Percentiles rank a stretch among this genome's conserved stretches.
Conservation (phyloP, 2,329 filamentous ascomycete genomes). For the Aspergillus felis region DNA sequence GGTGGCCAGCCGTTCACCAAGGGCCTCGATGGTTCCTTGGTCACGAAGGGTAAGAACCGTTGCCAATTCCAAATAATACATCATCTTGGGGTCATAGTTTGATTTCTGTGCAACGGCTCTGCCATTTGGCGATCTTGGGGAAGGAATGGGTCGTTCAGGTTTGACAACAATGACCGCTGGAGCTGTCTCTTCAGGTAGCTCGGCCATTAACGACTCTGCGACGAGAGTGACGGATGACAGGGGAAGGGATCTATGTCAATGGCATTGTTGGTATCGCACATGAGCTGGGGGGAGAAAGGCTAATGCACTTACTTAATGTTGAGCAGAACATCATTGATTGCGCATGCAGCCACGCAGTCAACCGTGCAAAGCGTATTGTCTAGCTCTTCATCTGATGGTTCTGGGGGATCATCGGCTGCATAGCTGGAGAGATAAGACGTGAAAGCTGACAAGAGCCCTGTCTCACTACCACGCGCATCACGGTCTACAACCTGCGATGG, state of each 20-base stretch:
- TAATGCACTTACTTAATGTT: slow-evolving; percentile 68
- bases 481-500: slow-evolving; percentile 92
- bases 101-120: slow-evolving; percentile 55
- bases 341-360: slow-evolving; percentile 88
- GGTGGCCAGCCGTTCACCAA: slow-evolving; percentile 77
- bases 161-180: slow-evolving; percentile 85
- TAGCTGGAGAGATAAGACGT: slow-evolving; percentile 98
- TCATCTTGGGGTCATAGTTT: slow-evolving; percentile 77
- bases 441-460: slow-evolving; percentile 87
- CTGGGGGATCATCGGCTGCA: slow-evolving; percentile 93
- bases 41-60: slow-evolving; percentile 78
- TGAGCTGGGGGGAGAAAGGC: slow-evolving; percentile 10
- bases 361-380: slow-evolving; percentile 93
- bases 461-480: slow-evolving; percentile 70
- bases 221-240: slow-evolving; percentile 57
- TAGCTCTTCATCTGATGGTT: slow-evolving; percentile 94
- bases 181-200: slow-evolving; percentile 81
- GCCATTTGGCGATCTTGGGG: slow-evolving; percentile 55
- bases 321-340: slow-evolving; percentile 73
- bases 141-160: slow-evolving; percentile 67
- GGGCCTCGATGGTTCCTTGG: slow-evolving; percentile 62
- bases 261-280: slow-evolving; percentile 8
- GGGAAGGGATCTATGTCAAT: slow-evolving; percentile 54
- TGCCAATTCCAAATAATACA: slow-evolving; percentile 88
- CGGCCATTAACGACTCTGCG: slow-evolving; percentile 69